These are phyloP conservation scores for Cadophora sp. DNA, from an alignment of 2,329 filamentous ascomycete species.

Conservation along the genomic window DNA sequence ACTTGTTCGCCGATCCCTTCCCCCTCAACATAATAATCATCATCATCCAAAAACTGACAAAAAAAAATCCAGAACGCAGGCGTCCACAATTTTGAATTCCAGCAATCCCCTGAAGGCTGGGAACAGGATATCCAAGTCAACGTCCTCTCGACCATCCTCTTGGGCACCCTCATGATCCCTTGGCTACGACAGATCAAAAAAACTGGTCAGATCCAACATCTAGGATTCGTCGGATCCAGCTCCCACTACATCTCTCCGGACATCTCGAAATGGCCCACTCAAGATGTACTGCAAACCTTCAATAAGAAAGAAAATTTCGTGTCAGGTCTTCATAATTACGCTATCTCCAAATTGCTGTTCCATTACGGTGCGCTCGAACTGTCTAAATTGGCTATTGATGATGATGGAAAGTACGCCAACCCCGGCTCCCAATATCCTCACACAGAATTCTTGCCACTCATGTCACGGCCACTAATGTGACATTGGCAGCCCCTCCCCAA, in stretches of 20 bases:
- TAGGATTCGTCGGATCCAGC: conserved; percentile 9
- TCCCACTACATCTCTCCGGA: conserved; percentile 13
- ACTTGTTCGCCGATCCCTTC: conserved; percentile 7
- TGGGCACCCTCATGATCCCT: conserved; percentile 17
- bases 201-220: conserved; percentile 12
- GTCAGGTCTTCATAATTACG: neutral
- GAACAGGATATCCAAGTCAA: conserved; percentile 21
- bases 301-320: conserved; percentile 14
- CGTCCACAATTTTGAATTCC: conserved; percentile 13
- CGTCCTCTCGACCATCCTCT: conserved; percentile 18
- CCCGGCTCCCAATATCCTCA: too few relatives aligned
- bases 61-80: conserved; percentile 28
- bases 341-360: neutral
- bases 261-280: conserved; percentile 8
- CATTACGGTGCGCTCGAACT: conserved; percentile 1
- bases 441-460: too few relatives aligned
- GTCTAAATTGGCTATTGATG: neutral
- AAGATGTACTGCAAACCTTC: neutral
- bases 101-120: conserved; percentile 16
- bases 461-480: too few relatives aligned
- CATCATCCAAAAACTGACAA: too few relatives aligned
- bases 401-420: neutral
- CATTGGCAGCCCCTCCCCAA: conserved; percentile 3
- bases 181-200: conserved; percentile 13
- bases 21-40: too few relatives aligned